Evolutionary conservation across 2,329 filamentous ascomycete genomes (phyloP).

Genomic region (Epichloe brachyelytri): DNA sequence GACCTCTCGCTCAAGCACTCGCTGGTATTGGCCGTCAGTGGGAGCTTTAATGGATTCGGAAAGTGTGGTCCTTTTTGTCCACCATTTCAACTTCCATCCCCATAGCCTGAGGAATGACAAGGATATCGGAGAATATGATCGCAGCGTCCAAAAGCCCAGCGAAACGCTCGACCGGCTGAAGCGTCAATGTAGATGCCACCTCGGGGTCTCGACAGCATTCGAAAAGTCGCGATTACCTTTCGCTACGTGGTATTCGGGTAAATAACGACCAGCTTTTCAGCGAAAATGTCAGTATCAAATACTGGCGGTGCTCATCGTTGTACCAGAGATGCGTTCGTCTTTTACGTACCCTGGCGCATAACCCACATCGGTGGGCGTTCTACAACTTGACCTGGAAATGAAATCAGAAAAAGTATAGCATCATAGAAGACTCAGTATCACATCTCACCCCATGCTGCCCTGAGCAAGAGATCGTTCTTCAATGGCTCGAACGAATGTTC

Average conservation of each 20-base stretch:
- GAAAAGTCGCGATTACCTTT: constrained; percentile 92
- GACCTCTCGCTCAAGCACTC: constrained; percentile 65
- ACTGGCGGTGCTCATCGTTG: background rate
- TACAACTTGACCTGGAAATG: constrained; percentile 65
- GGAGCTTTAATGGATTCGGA: constrained; percentile 69
- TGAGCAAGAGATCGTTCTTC: constrained; percentile 83
- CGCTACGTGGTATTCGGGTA: constrained; percentile 93
- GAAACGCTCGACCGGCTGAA: constrained; percentile 90
- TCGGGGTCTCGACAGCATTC: constrained; percentile 91
- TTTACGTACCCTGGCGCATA: constrained; percentile 79
- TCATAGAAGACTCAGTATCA: background rate
- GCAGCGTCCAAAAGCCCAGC: constrained; percentile 85
- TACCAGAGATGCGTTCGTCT: background rate
- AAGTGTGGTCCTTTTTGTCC: constrained; percentile 93
- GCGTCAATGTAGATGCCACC: constrained; percentile 81
- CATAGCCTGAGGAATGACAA: constrained; percentile 95
- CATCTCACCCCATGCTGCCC: constrained; percentile 72
- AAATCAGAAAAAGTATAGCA: background rate
- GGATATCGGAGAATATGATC: constrained; percentile 97
- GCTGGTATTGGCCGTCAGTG: constrained; percentile 67
- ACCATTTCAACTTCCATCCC: constrained; percentile 99
- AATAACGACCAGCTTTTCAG: constrained; percentile 72
- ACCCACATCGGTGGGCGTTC: constrained; percentile 96
- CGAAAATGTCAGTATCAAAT: background rate
- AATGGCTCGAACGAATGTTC: constrained; percentile 63